These are phyloP conservation scores for Globisporangium recalcitrans DNA, from an alignment of 352 stramenopile species.

Conservation along the genomic window DNA sequence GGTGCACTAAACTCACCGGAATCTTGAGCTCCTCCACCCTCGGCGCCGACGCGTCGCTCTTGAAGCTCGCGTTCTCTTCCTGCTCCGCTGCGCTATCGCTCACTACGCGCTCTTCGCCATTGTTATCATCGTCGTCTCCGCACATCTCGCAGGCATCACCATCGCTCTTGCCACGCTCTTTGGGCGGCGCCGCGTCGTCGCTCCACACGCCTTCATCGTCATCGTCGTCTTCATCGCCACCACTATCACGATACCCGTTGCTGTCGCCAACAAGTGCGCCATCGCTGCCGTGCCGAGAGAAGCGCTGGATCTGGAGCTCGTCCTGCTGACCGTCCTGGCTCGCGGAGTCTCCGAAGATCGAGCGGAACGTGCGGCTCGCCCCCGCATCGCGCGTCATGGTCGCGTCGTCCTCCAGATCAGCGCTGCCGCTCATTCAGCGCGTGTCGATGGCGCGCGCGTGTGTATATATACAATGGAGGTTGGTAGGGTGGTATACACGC, in stretches of 20 bases:
- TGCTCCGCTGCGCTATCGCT: not conserved
- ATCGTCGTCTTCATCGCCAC: slow-evolving; percentile 23
- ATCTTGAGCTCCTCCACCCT: not conserved
- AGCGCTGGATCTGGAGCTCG: slow-evolving; percentile 11
- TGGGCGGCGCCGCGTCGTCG: slow-evolving; percentile 28
- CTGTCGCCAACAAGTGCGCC: not conserved
- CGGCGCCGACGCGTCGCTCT: not conserved
- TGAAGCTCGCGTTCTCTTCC: not conserved
- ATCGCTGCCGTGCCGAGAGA: slow-evolving; percentile 9
- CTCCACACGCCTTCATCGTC: slow-evolving; percentile 50
- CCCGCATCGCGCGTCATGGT: slow-evolving; percentile 42
- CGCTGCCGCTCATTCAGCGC: slow-evolving; percentile 24
- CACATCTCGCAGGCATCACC: slow-evolving; percentile 14
- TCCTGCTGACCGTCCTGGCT: slow-evolving; percentile 16
- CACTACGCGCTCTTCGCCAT: not conserved
- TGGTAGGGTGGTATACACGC: too few species aligned
- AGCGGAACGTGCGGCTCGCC: slow-evolving; percentile 67
- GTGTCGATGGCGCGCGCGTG: not conserved
- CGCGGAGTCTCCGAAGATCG: slow-evolving; percentile 43
- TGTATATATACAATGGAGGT: too few species aligned
- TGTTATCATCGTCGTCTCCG: not conserved
- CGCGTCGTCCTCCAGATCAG: slow-evolving; percentile 12
- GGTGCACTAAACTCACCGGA: slow-evolving; percentile 1
- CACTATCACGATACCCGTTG: slow-evolving; percentile 6
- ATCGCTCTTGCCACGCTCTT: slow-evolving; percentile 10